Evolutionary conservation across 192 early-diverging fungal genomes (phyloP), one percentile per base, ranked within the genome.

Genomic region (Lobosporangium transversale): DNA sequence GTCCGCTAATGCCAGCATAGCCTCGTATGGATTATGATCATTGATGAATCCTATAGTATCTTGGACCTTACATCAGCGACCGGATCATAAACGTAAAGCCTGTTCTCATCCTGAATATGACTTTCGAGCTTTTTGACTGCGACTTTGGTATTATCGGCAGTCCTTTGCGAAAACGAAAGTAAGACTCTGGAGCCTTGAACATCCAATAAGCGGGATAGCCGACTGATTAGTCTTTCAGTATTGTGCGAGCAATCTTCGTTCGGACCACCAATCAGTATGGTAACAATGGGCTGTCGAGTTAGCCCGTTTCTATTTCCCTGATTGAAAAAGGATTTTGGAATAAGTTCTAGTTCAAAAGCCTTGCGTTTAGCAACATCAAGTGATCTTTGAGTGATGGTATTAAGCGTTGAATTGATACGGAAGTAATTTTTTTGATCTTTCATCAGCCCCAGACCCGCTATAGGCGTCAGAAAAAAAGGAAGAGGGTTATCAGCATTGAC

Each of bases 381-480:
- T 4, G 65, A 67, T 47, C 62, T 62, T 0, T 63, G 21, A 6
- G 58, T 58, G 30, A 76, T 76, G 3, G 64, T 52, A 33, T 76
- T 76, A 36, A 76, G 64, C 0, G 73, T 66, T 4, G 73, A 76
- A n/a, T 58, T 55, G 21, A 67, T 45, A 10, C 65, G 31, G 37
- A 67, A 76, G 58, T 76, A 76, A n/a, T 76, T 76, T 20, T 67
- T 76, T 35, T 76, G 73, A 36, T 76, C 73, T 24, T 76, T 76
- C 73, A 76, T 76, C 30, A 62, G 33, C n/a, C 73, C 73, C n/a
- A 76, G n/a, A 18, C 36, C 73, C 44, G 64, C 71, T 75, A 32
- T 57, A 11, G 15, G 11, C 17, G 10, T 42, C 21, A 63, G 21
- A 26, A 14, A 52, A 40, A 15, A 37, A 23, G 9, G 9, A 23